A percentile compares a stretch with the other conserved stretches of the same genome.
phyloP scores from a whole-genome alignment of 371 early-diverging fungal species.

The Agmasoma carcini region DNA sequence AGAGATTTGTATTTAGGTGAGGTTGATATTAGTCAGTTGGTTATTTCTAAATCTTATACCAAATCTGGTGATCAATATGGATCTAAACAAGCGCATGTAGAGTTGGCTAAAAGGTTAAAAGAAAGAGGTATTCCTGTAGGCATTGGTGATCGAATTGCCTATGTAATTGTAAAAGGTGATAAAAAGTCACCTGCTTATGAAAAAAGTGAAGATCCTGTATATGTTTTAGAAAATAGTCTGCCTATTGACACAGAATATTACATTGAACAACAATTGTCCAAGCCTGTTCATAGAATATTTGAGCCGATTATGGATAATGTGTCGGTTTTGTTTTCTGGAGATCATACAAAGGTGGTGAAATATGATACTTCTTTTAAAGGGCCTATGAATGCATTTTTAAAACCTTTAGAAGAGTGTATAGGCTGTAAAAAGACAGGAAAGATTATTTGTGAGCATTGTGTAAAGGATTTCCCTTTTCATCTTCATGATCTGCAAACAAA shows the following conservation, averaged over 20 bases:
- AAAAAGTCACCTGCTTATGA: conserved; percentile 79
- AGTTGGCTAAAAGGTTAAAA: conserved; percentile 82
- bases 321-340: conserved; percentile 62
- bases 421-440: conserved; percentile 75
- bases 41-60: conserved; percentile 86
- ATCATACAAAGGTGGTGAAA: conserved; percentile 68
- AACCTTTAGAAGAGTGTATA: conserved; percentile 70
- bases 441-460: conserved; percentile 58
- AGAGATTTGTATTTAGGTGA: conserved; percentile 79
- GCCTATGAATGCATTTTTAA: conserved; percentile 77
- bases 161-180: conserved; percentile 78
- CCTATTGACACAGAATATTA: conserved; percentile 96
- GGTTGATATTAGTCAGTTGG: conserved; percentile 83
- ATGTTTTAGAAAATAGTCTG: conserved; percentile 87
- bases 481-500: conserved; percentile 58
- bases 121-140: conserved; percentile 63
- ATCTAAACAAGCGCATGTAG: conserved; percentile 86
- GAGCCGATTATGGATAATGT: conserved; percentile 89
- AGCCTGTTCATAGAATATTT: conserved; percentile 85
- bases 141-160: conserved; percentile 95
- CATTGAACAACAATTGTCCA: conserved; percentile 87
- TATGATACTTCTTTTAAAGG: conserved; percentile 70
- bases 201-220: conserved; percentile 93
- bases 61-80: conserved; percentile 77
- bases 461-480: conserved; percentile 60